A percentile compares a stretch with the other conserved stretches of the same genome.
Conservation (phyloP, 768 basidiomycete genomes). For the Auriscalpium orientale region DNA sequence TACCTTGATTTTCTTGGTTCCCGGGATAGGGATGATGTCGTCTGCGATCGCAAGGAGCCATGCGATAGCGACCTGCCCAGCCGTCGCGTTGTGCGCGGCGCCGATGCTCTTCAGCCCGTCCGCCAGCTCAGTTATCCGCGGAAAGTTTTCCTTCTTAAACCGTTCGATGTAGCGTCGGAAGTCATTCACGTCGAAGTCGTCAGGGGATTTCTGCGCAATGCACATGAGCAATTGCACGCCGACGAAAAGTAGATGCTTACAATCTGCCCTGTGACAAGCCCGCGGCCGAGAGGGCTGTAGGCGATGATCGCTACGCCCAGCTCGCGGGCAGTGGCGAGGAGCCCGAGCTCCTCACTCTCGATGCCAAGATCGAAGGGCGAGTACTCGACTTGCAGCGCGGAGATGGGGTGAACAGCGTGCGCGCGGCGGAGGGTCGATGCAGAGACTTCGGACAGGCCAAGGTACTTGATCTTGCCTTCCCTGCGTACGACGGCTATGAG, state of each 20-base stretch:
- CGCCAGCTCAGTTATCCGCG: constrained; percentile 31
- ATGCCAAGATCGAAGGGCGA: constrained; percentile 24
- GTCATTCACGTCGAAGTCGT: constrained; percentile 24
- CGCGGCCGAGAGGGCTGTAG: constrained; percentile 28
- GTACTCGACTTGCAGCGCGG: constrained; percentile 27
- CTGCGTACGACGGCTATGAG: constrained; percentile 6
- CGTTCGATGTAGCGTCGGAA: constrained; percentile 18
- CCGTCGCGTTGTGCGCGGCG: constrained; percentile 25
- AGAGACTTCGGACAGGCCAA: constrained; percentile 32
- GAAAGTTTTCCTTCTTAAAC: constrained; percentile 35
- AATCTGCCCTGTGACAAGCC: constrained; percentile 23
- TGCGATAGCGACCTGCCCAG: constrained; percentile 34
- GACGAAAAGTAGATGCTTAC: constrained; percentile 2
- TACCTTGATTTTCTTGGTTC: constrained; percentile 29
- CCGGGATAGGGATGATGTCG: constrained; percentile 12
- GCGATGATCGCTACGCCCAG: constrained; percentile 27
- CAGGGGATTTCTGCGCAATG: constrained; percentile 18
- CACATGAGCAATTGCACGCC: neutral
- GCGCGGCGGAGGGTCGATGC: constrained; percentile 26
- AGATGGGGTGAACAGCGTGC: constrained; percentile 25
- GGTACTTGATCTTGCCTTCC: constrained; percentile 28
- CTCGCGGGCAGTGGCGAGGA: constrained; percentile 23
- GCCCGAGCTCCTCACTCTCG: constrained; percentile 18
- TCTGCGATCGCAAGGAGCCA: constrained; percentile 31
- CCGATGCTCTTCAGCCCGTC: constrained; percentile 28